Base-by-base conservation (phyloP, 257 asterid species). In the Ilex asprella region DNA sequence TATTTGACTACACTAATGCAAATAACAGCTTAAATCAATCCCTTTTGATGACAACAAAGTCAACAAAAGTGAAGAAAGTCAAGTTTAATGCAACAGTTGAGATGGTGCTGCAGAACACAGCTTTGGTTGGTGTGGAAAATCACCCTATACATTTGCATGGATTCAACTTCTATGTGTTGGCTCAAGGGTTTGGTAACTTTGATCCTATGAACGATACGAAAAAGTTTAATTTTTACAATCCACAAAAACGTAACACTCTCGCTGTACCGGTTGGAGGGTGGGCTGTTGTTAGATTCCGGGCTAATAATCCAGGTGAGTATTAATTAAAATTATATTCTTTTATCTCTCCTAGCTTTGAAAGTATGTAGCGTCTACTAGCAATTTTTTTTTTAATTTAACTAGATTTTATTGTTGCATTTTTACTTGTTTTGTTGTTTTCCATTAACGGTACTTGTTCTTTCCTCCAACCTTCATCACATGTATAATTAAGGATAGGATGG, bases 111-210 rank as follows among this genome's bases (percentile, higher is more conserved):
- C 73, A 68, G 27, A 55, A 68, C 35, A 61, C 73, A 2, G 66
- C 67, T 12, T 16, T 61, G 2, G 2, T 60, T 0, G 35, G 39
- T 9, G 27, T 52, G 2, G 73, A 68, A 30, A 54, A 31, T 14
- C 67, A 61, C 21, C 63, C 73, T 0, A 68, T 61, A 12, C 73
- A 68, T 14, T 61, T 68, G 59, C 73, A 68, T 31, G 73, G 63
- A 31, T 55, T 55, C 43, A 61, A 61, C 21, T 68, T 55, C 10
- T 7, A 60, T 9, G 61, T 68, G 4, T 61, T 68, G 51, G 67
- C 73, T n/a, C 62, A 54, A 29, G 73, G 62, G 31, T 68, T 60
- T 53, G 73, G 73, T 11, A 68, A 68, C 54, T 60, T 21, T 14
- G 10, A 68, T 16, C 57, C 73, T 0, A 7, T 1, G 39, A 41